Conservation (phyloP, 2,329 filamentous ascomycete genomes). For the Laburnicola sp. region DNA sequence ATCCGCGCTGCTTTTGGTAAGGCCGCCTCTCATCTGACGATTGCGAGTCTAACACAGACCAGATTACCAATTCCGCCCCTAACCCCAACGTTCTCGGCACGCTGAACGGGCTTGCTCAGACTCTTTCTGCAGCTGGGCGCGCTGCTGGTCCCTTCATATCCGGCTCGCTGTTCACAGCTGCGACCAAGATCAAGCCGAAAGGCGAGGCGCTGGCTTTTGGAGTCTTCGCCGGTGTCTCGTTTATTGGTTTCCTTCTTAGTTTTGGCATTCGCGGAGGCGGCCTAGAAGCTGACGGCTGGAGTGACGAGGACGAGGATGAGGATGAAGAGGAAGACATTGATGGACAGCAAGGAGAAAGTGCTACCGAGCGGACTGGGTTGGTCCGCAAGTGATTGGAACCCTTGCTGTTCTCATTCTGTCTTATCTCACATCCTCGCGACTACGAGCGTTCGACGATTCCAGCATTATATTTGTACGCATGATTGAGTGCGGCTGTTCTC, state of each 20-base stretch:
- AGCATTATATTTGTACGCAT: slow-evolving; percentile 9
- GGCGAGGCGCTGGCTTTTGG: slow-evolving; percentile 87
- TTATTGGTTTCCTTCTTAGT: slow-evolving; percentile 78
- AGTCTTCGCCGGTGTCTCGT: slow-evolving; percentile 79
- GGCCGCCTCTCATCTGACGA: slow-evolving; percentile 34
- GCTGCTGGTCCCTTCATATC: slow-evolving; percentile 87
- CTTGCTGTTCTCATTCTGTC: too few relatives aligned
- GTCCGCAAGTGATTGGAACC: slow-evolving; percentile 35
- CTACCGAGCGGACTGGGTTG: slow-evolving; percentile 36
- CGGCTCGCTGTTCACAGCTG: slow-evolving; percentile 80
- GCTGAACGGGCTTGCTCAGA: slow-evolving; percentile 91
- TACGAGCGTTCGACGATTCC: too few relatives aligned
- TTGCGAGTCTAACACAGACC: slow-evolving; percentile 16
- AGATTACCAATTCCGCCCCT: slow-evolving; percentile 93
- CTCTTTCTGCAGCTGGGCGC: slow-evolving; percentile 84
- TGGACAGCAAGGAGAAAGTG: slow-evolving; percentile 15
- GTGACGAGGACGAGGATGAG: slow-evolving; percentile 41
- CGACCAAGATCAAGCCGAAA: slow-evolving; percentile 71
- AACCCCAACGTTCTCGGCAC: slow-evolving; percentile 84
- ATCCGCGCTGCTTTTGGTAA: slow-evolving; percentile 81
- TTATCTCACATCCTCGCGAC: too few relatives aligned
- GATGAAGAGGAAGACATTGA: slow-evolving; percentile 35
- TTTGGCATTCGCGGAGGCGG: slow-evolving; percentile 71
- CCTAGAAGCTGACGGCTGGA: slow-evolving; percentile 62
- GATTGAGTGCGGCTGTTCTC: slow-evolving; percentile 23